Evolutionary conservation across 2,329 filamentous ascomycete species (phyloP).

Genomic region (Aspergillus awamori): DNA sequence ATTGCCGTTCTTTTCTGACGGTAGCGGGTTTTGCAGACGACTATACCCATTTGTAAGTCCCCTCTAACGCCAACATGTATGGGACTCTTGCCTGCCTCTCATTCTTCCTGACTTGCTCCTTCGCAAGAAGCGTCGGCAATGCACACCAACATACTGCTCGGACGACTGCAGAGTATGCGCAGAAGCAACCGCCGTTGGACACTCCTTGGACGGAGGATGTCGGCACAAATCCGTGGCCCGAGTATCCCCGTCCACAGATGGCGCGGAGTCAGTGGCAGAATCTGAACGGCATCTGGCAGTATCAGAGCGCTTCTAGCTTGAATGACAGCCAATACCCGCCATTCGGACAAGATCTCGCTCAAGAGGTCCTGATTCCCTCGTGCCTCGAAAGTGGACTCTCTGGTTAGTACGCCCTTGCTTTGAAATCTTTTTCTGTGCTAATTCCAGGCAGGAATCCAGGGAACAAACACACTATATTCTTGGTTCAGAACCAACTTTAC

Average conservation of each 20-base stretch:
- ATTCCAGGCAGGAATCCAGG: slow-evolving; percentile 40
- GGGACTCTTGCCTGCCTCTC: background rate
- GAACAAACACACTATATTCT: slow-evolving; percentile 41
- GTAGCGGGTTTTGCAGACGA: background rate
- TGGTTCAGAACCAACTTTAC: slow-evolving; percentile 55
- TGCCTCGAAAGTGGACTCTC: slow-evolving; percentile 59
- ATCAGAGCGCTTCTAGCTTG: slow-evolving; percentile 43
- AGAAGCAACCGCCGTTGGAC: slow-evolving; percentile 45
- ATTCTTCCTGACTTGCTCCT: background rate
- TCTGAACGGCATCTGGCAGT: slow-evolving; percentile 54
- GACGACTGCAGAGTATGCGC: slow-evolving; percentile 36
- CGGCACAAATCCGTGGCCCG: slow-evolving; percentile 54
- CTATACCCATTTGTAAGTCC: background rate
- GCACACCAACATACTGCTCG: background rate
- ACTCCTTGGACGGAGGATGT: slow-evolving; percentile 52
- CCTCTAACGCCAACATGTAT: background rate
- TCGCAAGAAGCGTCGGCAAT: background rate
- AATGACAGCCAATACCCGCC: slow-evolving; percentile 48
- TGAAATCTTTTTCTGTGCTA: background rate
- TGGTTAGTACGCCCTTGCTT: slow-evolving; percentile 32
- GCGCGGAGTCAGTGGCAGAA: slow-evolving; percentile 53
- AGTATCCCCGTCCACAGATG: slow-evolving; percentile 53
- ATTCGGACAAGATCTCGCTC: slow-evolving; percentile 45
- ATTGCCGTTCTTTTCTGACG: background rate
- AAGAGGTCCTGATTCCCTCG: slow-evolving; percentile 56